These are phyloP conservation scores for Huntiella savannae DNA, from an alignment of 2,329 filamentous ascomycete genomes.

Conservation along the genomic window DNA sequence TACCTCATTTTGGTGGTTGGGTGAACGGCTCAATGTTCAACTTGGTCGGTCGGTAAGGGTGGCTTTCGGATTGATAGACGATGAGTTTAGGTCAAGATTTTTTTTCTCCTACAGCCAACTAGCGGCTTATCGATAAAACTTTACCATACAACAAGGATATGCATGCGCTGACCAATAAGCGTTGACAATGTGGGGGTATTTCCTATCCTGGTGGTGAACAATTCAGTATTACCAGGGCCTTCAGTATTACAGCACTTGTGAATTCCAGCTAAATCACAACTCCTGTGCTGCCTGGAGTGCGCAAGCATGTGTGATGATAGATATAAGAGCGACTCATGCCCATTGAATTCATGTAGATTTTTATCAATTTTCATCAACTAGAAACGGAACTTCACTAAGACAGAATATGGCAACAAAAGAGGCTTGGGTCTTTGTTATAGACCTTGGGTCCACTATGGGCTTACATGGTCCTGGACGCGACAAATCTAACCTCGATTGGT, in stretches of 20 bases:
- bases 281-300: slow-evolving; percentile 6
- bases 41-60: slow-evolving; percentile 2
- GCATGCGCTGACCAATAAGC: slow-evolving; percentile 1
- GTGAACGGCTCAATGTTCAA: slow-evolving; percentile 1
- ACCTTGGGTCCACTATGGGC: slow-evolving; percentile 73
- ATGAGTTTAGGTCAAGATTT: slow-evolving; percentile 10
- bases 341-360: background rate
- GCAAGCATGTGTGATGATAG: too few species aligned
- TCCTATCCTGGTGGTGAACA: background rate
- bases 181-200: background rate
- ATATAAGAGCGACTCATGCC: background rate
- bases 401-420: slow-evolving; percentile 71
- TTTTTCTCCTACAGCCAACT: slow-evolving; percentile 6
- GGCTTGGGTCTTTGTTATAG: slow-evolving; percentile 78
- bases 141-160: background rate
- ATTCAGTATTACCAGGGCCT: too few species aligned
- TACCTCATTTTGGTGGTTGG: slow-evolving; percentile 12
- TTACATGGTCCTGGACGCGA: slow-evolving; percentile 48
- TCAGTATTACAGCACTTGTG: too few species aligned
- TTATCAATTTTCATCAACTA: background rate
- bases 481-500: slow-evolving; percentile 73
- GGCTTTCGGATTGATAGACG: slow-evolving; percentile 1
- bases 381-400: slow-evolving; percentile 13
- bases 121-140: slow-evolving; percentile 10
- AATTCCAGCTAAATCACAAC: slow-evolving; percentile 6